phyloP scores from a whole-genome alignment of 371 early-diverging fungal genomes.

The Apophysomyces sp. region DNA sequence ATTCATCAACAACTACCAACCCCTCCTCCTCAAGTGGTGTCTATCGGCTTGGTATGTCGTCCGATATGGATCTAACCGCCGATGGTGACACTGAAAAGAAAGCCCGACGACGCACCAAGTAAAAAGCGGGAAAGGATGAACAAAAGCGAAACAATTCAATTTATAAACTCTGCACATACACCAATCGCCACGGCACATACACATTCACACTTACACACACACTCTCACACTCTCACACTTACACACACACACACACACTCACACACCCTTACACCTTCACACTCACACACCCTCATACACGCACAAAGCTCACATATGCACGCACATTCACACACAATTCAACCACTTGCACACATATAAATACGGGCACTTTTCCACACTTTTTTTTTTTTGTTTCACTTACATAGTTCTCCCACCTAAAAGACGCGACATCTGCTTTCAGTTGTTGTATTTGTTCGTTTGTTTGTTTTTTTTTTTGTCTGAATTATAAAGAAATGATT shows the following conservation, averaged over 20 bases:
- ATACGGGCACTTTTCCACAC: neutral
- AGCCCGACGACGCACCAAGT: slow-evolving; percentile 3
- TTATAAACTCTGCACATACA: slow-evolving; percentile 3
- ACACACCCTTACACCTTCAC: neutral
- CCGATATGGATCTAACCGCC: slow-evolving; percentile 1
- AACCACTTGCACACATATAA: neutral
- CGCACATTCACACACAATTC: neutral
- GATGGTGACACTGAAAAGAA: slow-evolving; percentile 5
- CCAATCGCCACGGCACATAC: neutral
- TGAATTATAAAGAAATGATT: neutral
- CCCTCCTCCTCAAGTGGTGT: neutral
- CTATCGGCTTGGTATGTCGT: neutral
- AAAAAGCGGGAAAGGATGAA: neutral
- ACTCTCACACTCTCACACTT: slow-evolving; percentile 1
- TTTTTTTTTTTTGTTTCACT: neutral
- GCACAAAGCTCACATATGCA: neutral
- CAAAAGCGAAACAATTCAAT: slow-evolving; percentile 8
- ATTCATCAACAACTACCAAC: neutral
- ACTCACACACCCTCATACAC: neutral
- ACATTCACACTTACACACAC: neutral
- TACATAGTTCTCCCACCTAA: neutral
- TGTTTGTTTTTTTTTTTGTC: neutral
- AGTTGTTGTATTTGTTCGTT: neutral
- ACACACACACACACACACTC: slow-evolving; percentile 4
- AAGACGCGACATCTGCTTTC: neutral